Percentiles rank a stretch among this genome's conserved stretches.
These are phyloP conservation scores for Notholithocarpus densiflorus DNA, from an alignment of 306 rosid genomes.

Conservation along the genomic window DNA sequence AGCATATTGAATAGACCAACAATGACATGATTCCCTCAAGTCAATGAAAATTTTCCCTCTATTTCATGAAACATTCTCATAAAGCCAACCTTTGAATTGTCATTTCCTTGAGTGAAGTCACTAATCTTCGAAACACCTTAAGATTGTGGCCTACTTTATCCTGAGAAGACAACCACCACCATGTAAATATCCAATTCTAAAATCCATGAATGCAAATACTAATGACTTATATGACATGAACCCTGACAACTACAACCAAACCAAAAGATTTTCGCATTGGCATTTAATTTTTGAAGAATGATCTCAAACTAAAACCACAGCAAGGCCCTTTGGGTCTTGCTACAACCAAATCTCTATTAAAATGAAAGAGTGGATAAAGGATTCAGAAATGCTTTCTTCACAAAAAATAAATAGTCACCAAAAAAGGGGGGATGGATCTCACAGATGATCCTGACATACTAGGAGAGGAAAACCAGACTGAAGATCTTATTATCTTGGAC, in stretches of 20 bases:
- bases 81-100: conserved; percentile 51
- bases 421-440: not conserved
- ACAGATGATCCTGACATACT: not conserved
- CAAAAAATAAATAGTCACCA: not conserved
- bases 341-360: not conserved
- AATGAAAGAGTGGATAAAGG: not conserved
- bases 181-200: conserved; percentile 2
- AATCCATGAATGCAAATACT: not conserved
- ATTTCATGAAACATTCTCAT: conserved; percentile 24
- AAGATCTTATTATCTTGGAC: not conserved
- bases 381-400: not conserved
- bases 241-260: not conserved
- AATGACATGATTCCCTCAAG: not conserved
- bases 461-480: not conserved
- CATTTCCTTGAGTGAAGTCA: conserved; percentile 75
- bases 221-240: not conserved
- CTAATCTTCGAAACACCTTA: conserved; percentile 75
- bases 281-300: not conserved
- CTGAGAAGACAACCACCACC: conserved; percentile 37
- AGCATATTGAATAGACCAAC: not conserved
- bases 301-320: not conserved
- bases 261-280: not conserved
- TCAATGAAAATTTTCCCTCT: not conserved
- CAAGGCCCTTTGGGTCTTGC: not conserved
- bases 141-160: conserved; percentile 79